Percentiles rank a stretch among this genome's conserved stretches.
Conservation (phyloP, 768 basidiomycete genomes). For the Mycena metata region DNA sequence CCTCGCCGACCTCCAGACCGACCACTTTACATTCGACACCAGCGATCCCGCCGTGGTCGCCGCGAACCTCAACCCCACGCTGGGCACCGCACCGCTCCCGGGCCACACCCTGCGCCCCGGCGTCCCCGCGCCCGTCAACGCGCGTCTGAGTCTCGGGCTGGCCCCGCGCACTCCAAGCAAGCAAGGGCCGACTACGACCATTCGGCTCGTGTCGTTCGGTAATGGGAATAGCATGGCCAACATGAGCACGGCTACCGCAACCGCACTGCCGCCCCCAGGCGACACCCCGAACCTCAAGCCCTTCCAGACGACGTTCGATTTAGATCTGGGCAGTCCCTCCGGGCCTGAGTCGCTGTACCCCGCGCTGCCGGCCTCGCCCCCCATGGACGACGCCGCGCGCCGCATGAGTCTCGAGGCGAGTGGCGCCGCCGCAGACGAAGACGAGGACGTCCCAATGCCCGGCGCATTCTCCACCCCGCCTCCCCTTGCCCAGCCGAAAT, state of each 20-base stretch:
- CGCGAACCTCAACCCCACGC: slow-evolving; percentile 46
- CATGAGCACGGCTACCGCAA: slow-evolving; percentile 30
- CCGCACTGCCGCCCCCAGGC: slow-evolving; percentile 38
- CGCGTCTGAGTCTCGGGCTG: slow-evolving; percentile 71
- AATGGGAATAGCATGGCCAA: slow-evolving; percentile 45
- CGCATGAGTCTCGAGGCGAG: slow-evolving; percentile 36
- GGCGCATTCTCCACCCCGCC: slow-evolving; percentile 41
- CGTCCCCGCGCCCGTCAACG: slow-evolving; percentile 69
- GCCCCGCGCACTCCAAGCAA: slow-evolving; percentile 53
- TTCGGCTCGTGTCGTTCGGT: slow-evolving; percentile 64
- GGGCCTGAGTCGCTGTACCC: slow-evolving; percentile 28
- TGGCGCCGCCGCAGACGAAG: slow-evolving; percentile 37
- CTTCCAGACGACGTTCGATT: slow-evolving; percentile 76
- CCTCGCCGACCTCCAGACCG: slow-evolving; percentile 54
- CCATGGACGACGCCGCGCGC: slow-evolving; percentile 30
- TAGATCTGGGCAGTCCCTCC: slow-evolving; percentile 69
- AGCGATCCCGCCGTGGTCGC: slow-evolving; percentile 40
- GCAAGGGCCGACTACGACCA: slow-evolving; percentile 63
- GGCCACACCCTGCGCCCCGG: slow-evolving; percentile 72
- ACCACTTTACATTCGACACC: slow-evolving; percentile 61
- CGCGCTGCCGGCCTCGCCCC: slow-evolving; percentile 32
- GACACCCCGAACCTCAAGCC: slow-evolving; percentile 76
- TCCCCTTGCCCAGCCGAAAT: slow-evolving; percentile 55
- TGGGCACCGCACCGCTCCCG: slow-evolving; percentile 64
- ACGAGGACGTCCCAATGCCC: slow-evolving; percentile 50